phyloP scores from a whole-genome alignment of 495 filamentous ascomycete species.

The Podospora didyma region DNA sequence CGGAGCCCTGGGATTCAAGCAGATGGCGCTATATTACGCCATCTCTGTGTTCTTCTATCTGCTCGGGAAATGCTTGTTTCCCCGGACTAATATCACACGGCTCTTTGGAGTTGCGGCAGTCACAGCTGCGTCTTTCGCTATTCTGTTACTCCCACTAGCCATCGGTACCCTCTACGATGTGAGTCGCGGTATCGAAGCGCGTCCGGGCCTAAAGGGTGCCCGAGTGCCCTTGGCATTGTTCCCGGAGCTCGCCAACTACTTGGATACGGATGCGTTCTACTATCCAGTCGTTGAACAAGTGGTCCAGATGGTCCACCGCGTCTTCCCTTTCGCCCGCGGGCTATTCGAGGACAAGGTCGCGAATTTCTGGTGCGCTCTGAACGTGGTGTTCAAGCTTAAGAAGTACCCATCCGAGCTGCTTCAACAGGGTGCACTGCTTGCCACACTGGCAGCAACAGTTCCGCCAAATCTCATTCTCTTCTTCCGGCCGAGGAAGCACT shows the following conservation, averaged over 20 bases:
- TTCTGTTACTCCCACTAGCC: constrained; percentile 71
- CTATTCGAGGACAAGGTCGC: constrained; percentile 98
- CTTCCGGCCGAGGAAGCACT: constrained; percentile 66
- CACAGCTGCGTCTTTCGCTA: constrained; percentile 67
- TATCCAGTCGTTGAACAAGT: constrained; percentile 72
- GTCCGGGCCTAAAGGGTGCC: constrained; percentile 44
- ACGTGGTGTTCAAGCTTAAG: constrained; percentile 82
- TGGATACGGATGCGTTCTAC: constrained; percentile 61
- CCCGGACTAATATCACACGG: constrained; percentile 62
- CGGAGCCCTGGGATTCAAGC: constrained; percentile 89
- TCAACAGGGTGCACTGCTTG: constrained; percentile 70
- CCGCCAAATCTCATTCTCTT: constrained; percentile 78
- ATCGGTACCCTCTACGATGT: constrained; percentile 58
- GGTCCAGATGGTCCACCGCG: constrained; percentile 75
- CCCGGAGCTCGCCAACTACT: constrained; percentile 49
- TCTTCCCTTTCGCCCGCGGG: constrained; percentile 91
- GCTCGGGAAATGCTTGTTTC: constrained; percentile 76
- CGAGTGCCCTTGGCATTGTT: constrained; percentile 56
- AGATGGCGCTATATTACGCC: constrained; percentile 98
- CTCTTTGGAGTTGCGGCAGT: constrained; percentile 69
- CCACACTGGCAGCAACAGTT: constrained; percentile 70
- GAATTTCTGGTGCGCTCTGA: constrained; percentile 93
- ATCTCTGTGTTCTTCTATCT: constrained; percentile 90
- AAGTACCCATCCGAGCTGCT: constrained; percentile 62
- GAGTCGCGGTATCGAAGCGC: constrained; percentile 47